Base-by-base conservation (phyloP, 108 stramenopile genomes). In the Fragilariopsis cylindrus region DNA sequence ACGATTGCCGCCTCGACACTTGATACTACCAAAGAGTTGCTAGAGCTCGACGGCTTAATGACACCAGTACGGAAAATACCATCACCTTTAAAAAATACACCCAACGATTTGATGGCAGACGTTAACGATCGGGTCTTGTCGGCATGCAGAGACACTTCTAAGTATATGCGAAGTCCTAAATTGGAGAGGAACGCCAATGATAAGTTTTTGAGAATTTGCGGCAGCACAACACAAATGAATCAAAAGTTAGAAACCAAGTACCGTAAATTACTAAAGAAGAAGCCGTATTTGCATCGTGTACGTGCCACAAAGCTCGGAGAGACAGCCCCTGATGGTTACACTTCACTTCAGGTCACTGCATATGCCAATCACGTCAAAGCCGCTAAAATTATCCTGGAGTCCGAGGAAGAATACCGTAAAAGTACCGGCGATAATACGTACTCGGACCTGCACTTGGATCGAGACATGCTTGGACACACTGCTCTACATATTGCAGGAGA, bases 401-500 rank as follows among this genome's bases (percentile, higher is more conserved):
- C 60, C 1, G 82, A 58, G 15, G 42, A 57, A n/a, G 63, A 5
- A 39, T 63, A 63, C 43, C 5, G n/a, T 43, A 13, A 15, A 46
- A 16, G 16, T 16, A 39, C 57, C 18, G 46, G 49, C 13, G 47
- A 63, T 12, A 12, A 48, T 5, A 47, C n/a, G 45, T 45, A 41
- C 13, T 47, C 48, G 40, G 66, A 49, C 41, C 11, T 71, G 5
- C 41, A 69, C 39, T 43, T 53, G 60, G 77, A 87, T 21, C 58
- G 78, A 13, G 90, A 94, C 72, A 65, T 87, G 30, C 78, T 76
- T 39, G 96, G 96, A 3, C 77, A 79, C 19, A 94, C 96, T 56
- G 84, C 94, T n/a, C 74, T 95, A n/a, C 94, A 94, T 71, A 79
- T 92, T 76, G 90, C 90, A 7, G 88, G 91, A 3, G 80, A 85